Percentiles rank a stretch among this genome's conserved stretches.
Conservation (phyloP, 2,329 filamentous ascomycete genomes). For the Herpomyces periplanetae region DNA sequence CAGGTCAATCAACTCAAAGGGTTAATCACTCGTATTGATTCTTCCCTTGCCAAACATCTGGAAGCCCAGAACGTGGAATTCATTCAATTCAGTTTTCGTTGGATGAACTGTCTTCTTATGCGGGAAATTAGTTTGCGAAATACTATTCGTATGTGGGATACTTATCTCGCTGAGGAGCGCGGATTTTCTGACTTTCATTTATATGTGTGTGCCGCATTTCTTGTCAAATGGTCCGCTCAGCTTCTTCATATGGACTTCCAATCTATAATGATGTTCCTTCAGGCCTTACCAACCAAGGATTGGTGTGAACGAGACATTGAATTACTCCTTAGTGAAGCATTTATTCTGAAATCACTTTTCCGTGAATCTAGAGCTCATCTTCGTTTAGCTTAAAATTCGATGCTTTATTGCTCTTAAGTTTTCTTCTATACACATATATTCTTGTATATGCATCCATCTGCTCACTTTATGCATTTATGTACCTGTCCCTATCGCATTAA, state of each 20-base stretch:
- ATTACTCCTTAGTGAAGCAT: constrained; percentile 69
- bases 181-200: constrained; percentile 94
- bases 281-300: constrained; percentile 54
- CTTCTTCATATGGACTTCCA: constrained; percentile 90
- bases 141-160: constrained; percentile 97
- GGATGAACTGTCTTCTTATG: constrained; percentile 99
- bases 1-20: constrained; percentile 66
- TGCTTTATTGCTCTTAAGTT: no score
- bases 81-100: constrained; percentile 93
- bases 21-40: constrained; percentile 60
- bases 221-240: constrained; percentile 92
- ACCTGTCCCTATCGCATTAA: no score
- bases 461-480: no score
- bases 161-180: constrained; percentile 88
- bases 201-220: constrained; percentile 84
- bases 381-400: no score
- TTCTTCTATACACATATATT: no score
- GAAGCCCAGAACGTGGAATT: constrained; percentile 79
- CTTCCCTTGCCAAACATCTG: constrained; percentile 42
- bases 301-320: constrained; percentile 99
- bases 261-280: constrained; percentile 97
- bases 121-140: constrained; percentile 82
- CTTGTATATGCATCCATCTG: no score
- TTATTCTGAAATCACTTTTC: constrained; percentile 93
- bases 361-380: constrained; percentile 75